Base-by-base conservation (phyloP, 192 early-diverging fungal species). In the Linderina pennispora region DNA sequence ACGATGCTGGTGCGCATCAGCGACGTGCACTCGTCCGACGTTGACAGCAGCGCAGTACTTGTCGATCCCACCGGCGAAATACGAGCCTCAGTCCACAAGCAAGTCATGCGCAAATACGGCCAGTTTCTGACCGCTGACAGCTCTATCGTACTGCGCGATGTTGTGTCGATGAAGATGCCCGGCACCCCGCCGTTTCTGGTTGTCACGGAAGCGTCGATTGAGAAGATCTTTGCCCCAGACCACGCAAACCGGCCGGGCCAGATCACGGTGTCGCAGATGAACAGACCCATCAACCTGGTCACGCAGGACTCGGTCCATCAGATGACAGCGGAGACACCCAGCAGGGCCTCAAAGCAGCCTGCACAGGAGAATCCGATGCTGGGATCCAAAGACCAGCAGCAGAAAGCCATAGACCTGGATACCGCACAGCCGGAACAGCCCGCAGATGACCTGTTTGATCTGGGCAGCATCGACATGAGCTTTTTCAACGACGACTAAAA, bases 21-120 rank as follows among this genome's bases (percentile, higher is more conserved):
- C 31, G 65, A 75, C 15, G 54, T 64, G 4, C 35, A 36, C 14
- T 40, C 38, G 31, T 46, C 56, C 0, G 60, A 75, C 21, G 32
- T 57, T 0, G 65, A 75, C 23, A 57, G 57, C 3, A 50, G 48
- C 23, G 62, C 49, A 3, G 43, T 59, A 24, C 23, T 68, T 2
- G 61, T 65, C 11, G 72, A 75, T 25, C 72, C 72, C 1, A 68
- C 72, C 0, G 72, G 72, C 22, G 61, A 64, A 44, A 62, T 70
- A 40, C 17, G 39, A 2, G 66, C 59, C 10, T 70, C 66, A n/a
- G 55, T 70, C n/a, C 66, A 70, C 36, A 18, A 36, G 1, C 47
- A 36, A 23, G 66, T 70, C 2, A 46, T 63, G 42, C 46, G 43
- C 13, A 49, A 55, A 8, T 52, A 63, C 4, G 40, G 42, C 9